phyloP scores from a whole-genome alignment of 495 filamentous ascomycete species.

The Penicillium coprophilum region DNA sequence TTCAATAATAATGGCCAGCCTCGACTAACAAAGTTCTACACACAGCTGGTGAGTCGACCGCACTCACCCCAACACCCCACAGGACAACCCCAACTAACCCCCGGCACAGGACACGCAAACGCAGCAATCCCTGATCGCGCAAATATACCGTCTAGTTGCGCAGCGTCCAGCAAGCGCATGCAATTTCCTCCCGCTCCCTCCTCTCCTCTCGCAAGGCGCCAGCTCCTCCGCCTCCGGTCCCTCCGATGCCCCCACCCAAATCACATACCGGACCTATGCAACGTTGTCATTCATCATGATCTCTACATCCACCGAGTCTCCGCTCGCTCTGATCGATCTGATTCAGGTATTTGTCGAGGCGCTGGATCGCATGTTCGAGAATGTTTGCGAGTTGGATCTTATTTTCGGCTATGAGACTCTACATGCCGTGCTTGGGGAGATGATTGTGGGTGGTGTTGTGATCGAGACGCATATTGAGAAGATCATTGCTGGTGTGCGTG shows the following conservation, averaged over 20 bases:
- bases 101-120: slow-evolving; percentile 79
- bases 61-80: background rate
- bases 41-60: slow-evolving; percentile 71
- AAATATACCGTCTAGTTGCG: slow-evolving; percentile 96
- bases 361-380: slow-evolving; percentile 92
- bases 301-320: slow-evolving; percentile 93
- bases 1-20: slow-evolving; percentile 98
- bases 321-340: slow-evolving; percentile 89
- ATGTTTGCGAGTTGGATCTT: slow-evolving; percentile 95
- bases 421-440: slow-evolving; percentile 86
- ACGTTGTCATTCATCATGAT: slow-evolving; percentile 99
- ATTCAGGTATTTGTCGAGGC: slow-evolving; percentile 98
- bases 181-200: slow-evolving; percentile 89
- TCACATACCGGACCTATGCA: slow-evolving; percentile 97
- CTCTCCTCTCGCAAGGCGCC: slow-evolving; percentile 63
- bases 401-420: slow-evolving; percentile 99
- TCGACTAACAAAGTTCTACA: slow-evolving; percentile 97
- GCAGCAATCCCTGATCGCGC: slow-evolving; percentile 91
- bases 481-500: slow-evolving; percentile 81
- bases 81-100: slow-evolving; percentile 12
- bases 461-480: slow-evolving; percentile 87
- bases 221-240: slow-evolving; percentile 58
- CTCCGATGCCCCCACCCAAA: slow-evolving; percentile 87
- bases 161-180: slow-evolving; percentile 84
- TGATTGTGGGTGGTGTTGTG: slow-evolving; percentile 95